phyloP scores from a whole-genome alignment of 345 rosid species.

The Brassica incana region DNA sequence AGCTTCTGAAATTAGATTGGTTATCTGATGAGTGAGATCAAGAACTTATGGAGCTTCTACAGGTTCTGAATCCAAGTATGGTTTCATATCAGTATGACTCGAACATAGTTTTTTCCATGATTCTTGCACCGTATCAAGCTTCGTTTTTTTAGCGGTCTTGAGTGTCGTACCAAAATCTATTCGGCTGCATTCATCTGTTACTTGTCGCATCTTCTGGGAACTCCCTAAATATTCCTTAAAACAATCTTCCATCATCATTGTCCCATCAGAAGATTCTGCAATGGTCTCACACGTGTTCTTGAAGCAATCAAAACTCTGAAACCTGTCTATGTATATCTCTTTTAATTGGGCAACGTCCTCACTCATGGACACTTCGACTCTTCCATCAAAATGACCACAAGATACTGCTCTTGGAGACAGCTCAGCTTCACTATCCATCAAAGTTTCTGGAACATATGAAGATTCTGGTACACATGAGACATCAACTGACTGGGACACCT shows the following conservation, averaged over 20 bases:
- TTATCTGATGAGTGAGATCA: conserved; percentile 51
- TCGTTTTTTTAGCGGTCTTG: conserved; percentile 36
- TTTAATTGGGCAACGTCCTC: conserved; percentile 39
- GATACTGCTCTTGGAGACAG: conserved; percentile 47
- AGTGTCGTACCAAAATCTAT: conserved; percentile 55
- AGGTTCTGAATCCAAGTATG: conserved; percentile 53
- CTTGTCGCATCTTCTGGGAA: conserved; percentile 46
- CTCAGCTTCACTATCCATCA: conserved; percentile 50
- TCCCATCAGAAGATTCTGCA: conserved; percentile 47
- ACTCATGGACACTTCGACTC: conserved; percentile 52
- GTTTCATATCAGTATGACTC: conserved; percentile 45
- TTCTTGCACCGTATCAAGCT: conserved; percentile 48
- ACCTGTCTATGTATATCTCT: conserved; percentile 44
- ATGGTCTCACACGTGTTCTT: conserved; percentile 40
- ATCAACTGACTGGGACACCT: conserved; percentile 51
- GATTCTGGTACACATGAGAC: conserved; percentile 83
- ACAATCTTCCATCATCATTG: conserved; percentile 46
- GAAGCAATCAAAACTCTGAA: conserved; percentile 26
- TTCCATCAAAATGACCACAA: conserved; percentile 43
- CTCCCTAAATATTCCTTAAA: conserved; percentile 42
- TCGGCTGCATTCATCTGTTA: conserved; percentile 89
- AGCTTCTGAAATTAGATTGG: conserved; percentile 74
- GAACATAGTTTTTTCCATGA: conserved; percentile 66
- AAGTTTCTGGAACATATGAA: conserved; percentile 79
- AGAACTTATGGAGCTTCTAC: conserved; percentile 51